Percentiles rank a stretch among this genome's conserved stretches.
These are phyloP conservation scores for Trametes versicolor DNA, from an alignment of 1,284 basidiomycete species.

Conservation along the genomic window DNA sequence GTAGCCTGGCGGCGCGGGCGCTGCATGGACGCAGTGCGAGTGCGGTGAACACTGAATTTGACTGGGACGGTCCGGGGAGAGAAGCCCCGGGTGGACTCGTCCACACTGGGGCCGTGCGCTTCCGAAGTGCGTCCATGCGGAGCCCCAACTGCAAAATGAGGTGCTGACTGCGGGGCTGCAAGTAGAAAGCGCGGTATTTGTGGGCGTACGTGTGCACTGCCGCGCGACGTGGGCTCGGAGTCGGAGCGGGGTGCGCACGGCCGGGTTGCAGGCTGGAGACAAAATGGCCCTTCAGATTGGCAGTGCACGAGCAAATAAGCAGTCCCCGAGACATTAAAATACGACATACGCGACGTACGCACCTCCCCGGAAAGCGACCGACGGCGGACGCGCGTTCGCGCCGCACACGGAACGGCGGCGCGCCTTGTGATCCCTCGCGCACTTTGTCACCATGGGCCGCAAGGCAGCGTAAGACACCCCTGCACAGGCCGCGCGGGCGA, in stretches of 20 bases:
- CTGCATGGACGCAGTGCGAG: background rate
- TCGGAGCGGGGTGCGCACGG: no score
- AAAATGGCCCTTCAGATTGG: no score
- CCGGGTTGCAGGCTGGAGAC: no score
- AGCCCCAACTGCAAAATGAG: no score
- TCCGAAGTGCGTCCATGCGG: background rate
- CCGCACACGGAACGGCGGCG: background rate
- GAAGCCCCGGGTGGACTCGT: slow-evolving; percentile 11
- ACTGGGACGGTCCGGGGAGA: slow-evolving; percentile 12
- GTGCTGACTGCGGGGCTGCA: background rate
- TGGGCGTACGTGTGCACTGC: slow-evolving; percentile 22
- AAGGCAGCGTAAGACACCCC: background rate
- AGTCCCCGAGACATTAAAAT: no score
- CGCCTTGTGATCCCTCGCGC: background rate
- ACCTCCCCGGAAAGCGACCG: no score
- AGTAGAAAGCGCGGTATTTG: slow-evolving; percentile 4
- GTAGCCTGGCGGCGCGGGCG: background rate
- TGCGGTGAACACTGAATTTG: no score
- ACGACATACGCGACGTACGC: no score
- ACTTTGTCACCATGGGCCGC: background rate
- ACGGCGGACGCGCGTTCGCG: background rate
- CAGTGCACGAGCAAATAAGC: no score
- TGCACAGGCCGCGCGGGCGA: background rate
- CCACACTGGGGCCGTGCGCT: background rate
- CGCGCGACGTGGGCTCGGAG: background rate